Base-by-base conservation (phyloP, 2,329 filamentous ascomycete species). In the Fusarium sp. region DNA sequence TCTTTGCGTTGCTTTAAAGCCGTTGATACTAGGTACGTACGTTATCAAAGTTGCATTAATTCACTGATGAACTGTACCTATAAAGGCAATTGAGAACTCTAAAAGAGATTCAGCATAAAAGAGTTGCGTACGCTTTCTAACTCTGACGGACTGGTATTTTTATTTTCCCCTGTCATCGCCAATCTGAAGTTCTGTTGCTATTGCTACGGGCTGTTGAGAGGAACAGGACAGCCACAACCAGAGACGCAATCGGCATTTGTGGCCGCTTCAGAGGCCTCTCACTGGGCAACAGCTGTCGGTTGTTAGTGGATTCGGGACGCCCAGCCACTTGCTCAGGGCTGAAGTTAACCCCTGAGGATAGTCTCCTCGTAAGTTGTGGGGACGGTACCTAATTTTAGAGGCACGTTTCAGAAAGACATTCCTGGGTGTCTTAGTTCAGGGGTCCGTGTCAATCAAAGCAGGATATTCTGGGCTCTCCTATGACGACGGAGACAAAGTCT, bases 361-460 rank as follows among this genome's bases (percentile, higher is more conserved):
- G 39, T 51, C 39, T 59, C 44, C 60, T 75, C 72, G 56, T 75
- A 69, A 65, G 36, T 50, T 50, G 66, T 70, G 67, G 67, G 47
- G 72, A 53, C 51, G 53, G 59, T 59, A 70, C 41, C 67, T 70
- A 70, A 74, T 72, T 64, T 69, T 72, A 74, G 72, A 74, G 68
- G 72, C 60, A 44, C 59, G 72, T 74, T 74, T 74, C 72, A 74
- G 72, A 66, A 55, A 63, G 48, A 57, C 39, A 39, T 53, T 62
- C 66, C 62, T 74, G 68, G 62, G 39, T 48, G 50, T 8, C 32
- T 35, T 35, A 26, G 60, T 60, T 65, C 63, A 74, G 63, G 72
- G 72, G 72, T 60, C 48, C 35, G 48, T 42, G 39, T 47, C 35
- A 54, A 36, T 62, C 50, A 57, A 26, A 54, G 26, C 22, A 38